Evolutionary conservation across 2,329 filamentous ascomycete genomes (phyloP).

Genomic region (Fusarium ambrosium): DNA sequence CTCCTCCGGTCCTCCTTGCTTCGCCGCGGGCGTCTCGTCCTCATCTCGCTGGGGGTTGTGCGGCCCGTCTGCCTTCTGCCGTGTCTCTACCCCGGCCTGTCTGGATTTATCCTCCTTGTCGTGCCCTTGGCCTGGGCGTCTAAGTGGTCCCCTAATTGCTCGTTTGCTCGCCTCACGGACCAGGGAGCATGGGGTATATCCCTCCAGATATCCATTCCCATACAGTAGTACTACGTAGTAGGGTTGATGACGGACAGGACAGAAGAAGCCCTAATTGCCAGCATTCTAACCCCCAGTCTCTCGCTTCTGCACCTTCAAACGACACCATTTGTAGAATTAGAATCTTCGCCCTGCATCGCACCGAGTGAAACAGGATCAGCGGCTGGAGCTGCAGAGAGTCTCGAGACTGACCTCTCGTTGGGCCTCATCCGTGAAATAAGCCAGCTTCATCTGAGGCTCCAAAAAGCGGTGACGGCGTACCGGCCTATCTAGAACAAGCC

Average conservation of each 20-base stretch:
- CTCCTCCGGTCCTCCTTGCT: slow-evolving; percentile 3
- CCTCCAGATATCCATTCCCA: slow-evolving; percentile 24
- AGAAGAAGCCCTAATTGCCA: slow-evolving; percentile 19
- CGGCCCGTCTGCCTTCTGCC: slow-evolving; percentile 23
- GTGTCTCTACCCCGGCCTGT: slow-evolving; percentile 21
- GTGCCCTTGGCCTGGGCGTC: slow-evolving; percentile 32
- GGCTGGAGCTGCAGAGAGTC: slow-evolving; percentile 4
- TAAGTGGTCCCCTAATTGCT: slow-evolving; percentile 37
- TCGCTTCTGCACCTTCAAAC: slow-evolving; percentile 6
- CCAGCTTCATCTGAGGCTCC: slow-evolving; percentile 29
- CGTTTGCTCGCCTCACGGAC: slow-evolving; percentile 40
- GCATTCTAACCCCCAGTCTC: slow-evolving; percentile 1
- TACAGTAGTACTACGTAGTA: neutral
- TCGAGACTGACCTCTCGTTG: slow-evolving; percentile 30
- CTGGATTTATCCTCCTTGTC: slow-evolving; percentile 33
- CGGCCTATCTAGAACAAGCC: slow-evolving; percentile 25
- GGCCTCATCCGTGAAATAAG: slow-evolving; percentile 20
- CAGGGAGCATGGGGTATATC: slow-evolving; percentile 31
- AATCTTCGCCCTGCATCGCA: slow-evolving; percentile 37
- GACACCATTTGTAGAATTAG: neutral
- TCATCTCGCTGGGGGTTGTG: slow-evolving; percentile 13
- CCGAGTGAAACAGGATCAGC: slow-evolving; percentile 38
- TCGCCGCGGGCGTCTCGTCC: slow-evolving; percentile 8
- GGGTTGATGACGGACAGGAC: neutral
- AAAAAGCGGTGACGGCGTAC: slow-evolving; percentile 47